Percentiles rank a stretch among this genome's conserved stretches.
phyloP scores from a whole-genome alignment of 2,329 filamentous ascomycete genomes.

The Venturiaceae sp. region DNA sequence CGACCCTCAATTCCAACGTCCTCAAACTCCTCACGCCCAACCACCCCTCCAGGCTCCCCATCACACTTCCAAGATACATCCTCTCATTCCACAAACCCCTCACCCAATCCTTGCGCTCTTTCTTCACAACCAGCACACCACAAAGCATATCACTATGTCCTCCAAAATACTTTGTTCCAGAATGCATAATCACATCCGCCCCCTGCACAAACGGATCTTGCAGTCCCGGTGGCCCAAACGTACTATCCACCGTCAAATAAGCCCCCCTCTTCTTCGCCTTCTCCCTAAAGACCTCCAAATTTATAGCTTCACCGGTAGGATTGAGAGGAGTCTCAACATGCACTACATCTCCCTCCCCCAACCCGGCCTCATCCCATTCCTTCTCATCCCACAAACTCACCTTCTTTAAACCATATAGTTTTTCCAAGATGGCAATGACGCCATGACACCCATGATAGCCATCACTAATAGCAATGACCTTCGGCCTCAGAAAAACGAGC shows the following conservation, averaged over 20 bases:
- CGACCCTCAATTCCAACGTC: conserved; percentile 75
- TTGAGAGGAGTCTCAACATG: conserved; percentile 93
- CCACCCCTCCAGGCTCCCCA: conserved; percentile 90
- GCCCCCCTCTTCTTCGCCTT: conserved; percentile 66
- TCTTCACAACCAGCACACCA: conserved; percentile 63
- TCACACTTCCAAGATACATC: conserved; percentile 67
- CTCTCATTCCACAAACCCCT: conserved; percentile 57
- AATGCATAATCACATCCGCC: conserved; percentile 84
- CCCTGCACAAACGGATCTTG: conserved; percentile 76
- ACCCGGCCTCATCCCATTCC: conserved; percentile 53
- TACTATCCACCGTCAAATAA: conserved; percentile 75
- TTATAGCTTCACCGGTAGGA: conserved; percentile 71
- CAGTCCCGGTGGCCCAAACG: conserved; percentile 83
- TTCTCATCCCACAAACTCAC: conserved; percentile 50
- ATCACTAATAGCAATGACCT: conserved; percentile 68
- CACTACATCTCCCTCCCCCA: conserved; percentile 72
- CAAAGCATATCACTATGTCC: conserved; percentile 92
- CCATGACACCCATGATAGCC: conserved; percentile 95
- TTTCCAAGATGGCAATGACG: conserved; percentile 62
- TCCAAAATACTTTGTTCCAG: conserved; percentile 91
- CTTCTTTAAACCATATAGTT: conserved; percentile 65
- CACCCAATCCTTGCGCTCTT: conserved; percentile 18
- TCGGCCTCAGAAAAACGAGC: conserved; percentile 74
- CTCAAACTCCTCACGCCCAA: conserved; percentile 76
- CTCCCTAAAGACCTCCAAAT: conserved; percentile 61